These are phyloP conservation scores for Colletotrichum karsti DNA, from an alignment of 2,329 filamentous ascomycete genomes.

Conservation along the genomic window DNA sequence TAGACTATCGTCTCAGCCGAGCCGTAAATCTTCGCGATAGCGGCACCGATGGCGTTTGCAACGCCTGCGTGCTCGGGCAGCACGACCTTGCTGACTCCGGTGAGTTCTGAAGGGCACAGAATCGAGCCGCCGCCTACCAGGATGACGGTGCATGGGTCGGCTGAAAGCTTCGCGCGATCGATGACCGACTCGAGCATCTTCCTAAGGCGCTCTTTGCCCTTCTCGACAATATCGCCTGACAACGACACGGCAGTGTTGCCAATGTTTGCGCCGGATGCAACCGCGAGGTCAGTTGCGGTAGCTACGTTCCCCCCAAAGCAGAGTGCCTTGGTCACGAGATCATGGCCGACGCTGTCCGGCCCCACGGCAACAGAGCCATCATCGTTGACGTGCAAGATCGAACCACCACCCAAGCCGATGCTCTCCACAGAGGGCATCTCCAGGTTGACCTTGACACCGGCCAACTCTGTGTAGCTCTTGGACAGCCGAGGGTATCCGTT, in stretches of 20 bases:
- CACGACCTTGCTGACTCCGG: slow-evolving; percentile 31
- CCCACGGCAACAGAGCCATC: slow-evolving; percentile 29
- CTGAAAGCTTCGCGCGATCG: slow-evolving; percentile 33
- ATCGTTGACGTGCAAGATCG: slow-evolving; percentile 10
- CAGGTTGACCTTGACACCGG: slow-evolving; percentile 34
- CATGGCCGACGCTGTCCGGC: slow-evolving; percentile 36
- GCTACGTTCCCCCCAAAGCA: slow-evolving; percentile 33
- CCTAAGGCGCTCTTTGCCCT: slow-evolving; percentile 20
- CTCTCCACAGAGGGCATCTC: slow-evolving; percentile 36
- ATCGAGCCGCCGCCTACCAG: slow-evolving; percentile 34
- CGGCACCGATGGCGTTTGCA: slow-evolving; percentile 34
- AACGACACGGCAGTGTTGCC: slow-evolving; percentile 7
- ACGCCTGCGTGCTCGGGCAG: slow-evolving; percentile 31
- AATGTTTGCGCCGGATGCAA: slow-evolving; percentile 10
- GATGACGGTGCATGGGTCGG: slow-evolving; percentile 32
- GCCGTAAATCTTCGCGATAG: slow-evolving; percentile 33
- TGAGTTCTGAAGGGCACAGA: slow-evolving; percentile 29
- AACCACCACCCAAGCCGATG: slow-evolving; percentile 34
- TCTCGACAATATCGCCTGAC: not conserved
- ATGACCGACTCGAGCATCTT: slow-evolving; percentile 32
- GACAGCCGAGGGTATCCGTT: slow-evolving; percentile 34
- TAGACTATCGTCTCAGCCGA: slow-evolving; percentile 31
- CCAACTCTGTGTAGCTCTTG: slow-evolving; percentile 33
- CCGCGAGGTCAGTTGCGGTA: slow-evolving; percentile 35
- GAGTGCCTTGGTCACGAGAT: slow-evolving; percentile 29